Base-by-base conservation (phyloP, 2,329 filamentous ascomycete species). In the Penicillium thymicola region DNA sequence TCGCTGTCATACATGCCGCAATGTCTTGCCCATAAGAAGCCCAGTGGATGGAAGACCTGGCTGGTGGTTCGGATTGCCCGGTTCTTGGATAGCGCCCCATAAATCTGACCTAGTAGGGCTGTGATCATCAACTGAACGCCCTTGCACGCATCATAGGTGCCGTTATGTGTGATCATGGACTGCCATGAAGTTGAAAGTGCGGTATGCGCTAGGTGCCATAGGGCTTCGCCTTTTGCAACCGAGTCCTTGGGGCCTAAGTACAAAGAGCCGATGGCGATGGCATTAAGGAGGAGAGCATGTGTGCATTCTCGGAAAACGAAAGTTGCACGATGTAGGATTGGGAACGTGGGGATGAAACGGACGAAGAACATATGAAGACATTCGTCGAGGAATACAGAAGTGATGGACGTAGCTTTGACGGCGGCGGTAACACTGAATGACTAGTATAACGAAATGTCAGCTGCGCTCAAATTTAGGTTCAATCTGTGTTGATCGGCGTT, bases 311-410 rank as follows among this genome's bases (percentile, higher is more conserved):
- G 68, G 51, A 78, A 78, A 2, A 78, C 69, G 27, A 79, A 79
- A 0, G 76, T 79, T 32, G 75, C 70, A 56, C 73, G 68, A 63
- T 79, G 76, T 16, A 79, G 61, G n/a, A 79, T 67, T 5, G 76
- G 76, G 52, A 79, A 79, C 1, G 75, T 78, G 3, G 76, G 76
- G 27, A 78, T 77, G 55, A 79, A 78, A 16, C 75, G 71, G 14
- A 70, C 70, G 53, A 79, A 79, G 63, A 79, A 79, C 75, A 79
- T 78, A 55, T 79, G 77, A 16, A 79, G 62, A 59, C 76, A 78
- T 59, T 76, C 75, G 51, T 79, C 76, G 8, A 79, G 66, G 37
- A 79, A 79, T 21, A 77, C 74, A 0, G 77, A 79, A 21, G 74
- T 78, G 18, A 78, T 72, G 2, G 74, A 76, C 1, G 69, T 76